Evolutionary conservation across 2,329 filamentous ascomycete genomes (phyloP).

Genomic region (Fusarium gaditjirri): DNA sequence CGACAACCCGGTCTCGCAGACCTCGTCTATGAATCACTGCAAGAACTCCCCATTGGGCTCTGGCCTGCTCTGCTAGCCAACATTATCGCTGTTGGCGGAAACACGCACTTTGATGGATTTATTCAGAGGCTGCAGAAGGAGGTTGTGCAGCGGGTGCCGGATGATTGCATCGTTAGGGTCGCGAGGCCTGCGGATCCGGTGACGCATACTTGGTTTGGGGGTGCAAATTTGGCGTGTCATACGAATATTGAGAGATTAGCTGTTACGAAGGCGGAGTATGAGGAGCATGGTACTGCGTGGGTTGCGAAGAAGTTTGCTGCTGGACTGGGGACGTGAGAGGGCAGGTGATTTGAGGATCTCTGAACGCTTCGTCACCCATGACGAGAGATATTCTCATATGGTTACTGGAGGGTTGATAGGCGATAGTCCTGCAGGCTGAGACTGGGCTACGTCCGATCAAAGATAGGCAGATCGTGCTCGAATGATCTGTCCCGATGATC

Average conservation of each 20-base stretch:
- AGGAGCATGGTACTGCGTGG: conserved; percentile 84
- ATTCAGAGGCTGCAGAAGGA: conserved; percentile 81
- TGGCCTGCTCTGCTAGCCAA: conserved; percentile 89
- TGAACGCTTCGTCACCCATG: rapidly evolving
- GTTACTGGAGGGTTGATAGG: background rate
- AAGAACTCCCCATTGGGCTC: conserved; percentile 79
- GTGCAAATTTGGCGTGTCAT: conserved; percentile 79
- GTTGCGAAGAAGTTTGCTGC: conserved; percentile 74
- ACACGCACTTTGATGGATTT: conserved; percentile 82
- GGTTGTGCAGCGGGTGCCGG: conserved; percentile 75
- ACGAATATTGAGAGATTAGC: conserved; percentile 72
- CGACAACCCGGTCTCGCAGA: conserved; percentile 84
- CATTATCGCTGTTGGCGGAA: conserved; percentile 89
- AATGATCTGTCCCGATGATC: rapidly evolving
- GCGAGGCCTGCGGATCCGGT: conserved; percentile 77
- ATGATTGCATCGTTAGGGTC: conserved; percentile 82
- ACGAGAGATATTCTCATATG: background rate
- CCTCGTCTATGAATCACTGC: conserved; percentile 82
- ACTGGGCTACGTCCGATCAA: background rate
- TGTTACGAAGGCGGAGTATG: conserved; percentile 91
- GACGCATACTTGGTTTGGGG: conserved; percentile 85
- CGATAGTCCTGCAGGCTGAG: background rate
- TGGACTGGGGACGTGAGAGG: conserved; percentile 36
- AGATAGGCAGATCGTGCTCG: background rate
- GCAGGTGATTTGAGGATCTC: background rate